These are phyloP conservation scores for Nepenthes mirabilis DNA, from an alignment of 148 eudicot species.

Conservation along the genomic window DNA sequence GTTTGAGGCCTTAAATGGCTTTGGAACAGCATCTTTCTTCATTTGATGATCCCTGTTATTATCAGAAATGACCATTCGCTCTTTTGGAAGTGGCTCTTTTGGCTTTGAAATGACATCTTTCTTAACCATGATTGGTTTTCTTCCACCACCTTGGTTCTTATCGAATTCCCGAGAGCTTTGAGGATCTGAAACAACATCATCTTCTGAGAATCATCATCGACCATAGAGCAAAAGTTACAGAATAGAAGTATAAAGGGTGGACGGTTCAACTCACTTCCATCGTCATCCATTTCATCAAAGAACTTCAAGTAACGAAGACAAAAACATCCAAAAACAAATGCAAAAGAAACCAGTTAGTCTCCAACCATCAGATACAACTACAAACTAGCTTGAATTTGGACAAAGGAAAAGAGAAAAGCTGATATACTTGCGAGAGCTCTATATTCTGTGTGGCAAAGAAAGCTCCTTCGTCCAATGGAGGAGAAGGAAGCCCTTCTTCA, in stretches of 20 bases:
- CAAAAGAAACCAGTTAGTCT: not conserved
- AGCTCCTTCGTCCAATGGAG: slow-evolving; percentile 75
- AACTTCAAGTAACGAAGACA: not conserved
- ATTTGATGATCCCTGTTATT: slow-evolving; percentile 29
- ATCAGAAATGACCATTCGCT: slow-evolving; percentile 15
- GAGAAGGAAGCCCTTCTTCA: slow-evolving; percentile 94
- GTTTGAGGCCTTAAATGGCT: slow-evolving; percentile 32
- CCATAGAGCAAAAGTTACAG: slow-evolving; percentile 22
- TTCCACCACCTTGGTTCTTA: slow-evolving; percentile 40
- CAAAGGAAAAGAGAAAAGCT: slow-evolving; percentile 5
- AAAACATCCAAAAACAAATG: not conserved
- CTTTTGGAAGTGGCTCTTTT: slow-evolving; percentile 19
- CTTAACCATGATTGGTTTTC: slow-evolving; percentile 32
- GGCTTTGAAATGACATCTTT: slow-evolving; percentile 16
- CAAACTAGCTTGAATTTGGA: not conserved
- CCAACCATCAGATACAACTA: not conserved
- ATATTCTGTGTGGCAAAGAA: slow-evolving; percentile 51
- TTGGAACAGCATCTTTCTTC: slow-evolving; percentile 28
- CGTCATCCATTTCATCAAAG: slow-evolving; percentile 13
- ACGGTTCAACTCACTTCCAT: slow-evolving; percentile 53
- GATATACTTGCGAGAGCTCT: slow-evolving; percentile 56
- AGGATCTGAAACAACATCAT: slow-evolving; percentile 48
- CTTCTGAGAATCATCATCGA: slow-evolving; percentile 21
- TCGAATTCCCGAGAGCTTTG: slow-evolving; percentile 53
- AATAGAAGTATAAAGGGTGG: slow-evolving; percentile 16